Percentiles rank a stretch among this genome's conserved stretches.
Conservation (phyloP, 2,329 filamentous ascomycete genomes). For the Hymenoscyphus fraxineus region DNA sequence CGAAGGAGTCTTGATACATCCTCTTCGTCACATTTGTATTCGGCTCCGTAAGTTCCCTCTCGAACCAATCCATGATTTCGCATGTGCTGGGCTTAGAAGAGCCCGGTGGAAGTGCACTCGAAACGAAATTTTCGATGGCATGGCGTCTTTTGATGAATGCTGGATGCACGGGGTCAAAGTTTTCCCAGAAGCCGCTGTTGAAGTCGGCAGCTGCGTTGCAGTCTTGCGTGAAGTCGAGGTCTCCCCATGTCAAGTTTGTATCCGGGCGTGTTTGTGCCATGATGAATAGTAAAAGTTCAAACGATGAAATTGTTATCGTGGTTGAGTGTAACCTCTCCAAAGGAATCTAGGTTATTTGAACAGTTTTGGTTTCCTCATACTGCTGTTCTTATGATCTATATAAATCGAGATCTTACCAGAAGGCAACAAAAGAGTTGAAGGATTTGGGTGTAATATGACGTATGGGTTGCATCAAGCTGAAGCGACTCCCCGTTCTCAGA, state of each 20-base stretch:
- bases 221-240: background rate
- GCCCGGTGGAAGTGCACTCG: background rate
- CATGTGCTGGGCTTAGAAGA: background rate
- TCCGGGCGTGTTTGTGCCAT: background rate
- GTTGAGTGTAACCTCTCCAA: background rate
- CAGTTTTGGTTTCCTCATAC: background rate
- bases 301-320: background rate
- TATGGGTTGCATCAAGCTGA: background rate
- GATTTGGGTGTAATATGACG: background rate
- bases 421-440: background rate
- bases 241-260: background rate
- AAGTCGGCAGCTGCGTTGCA: background rate
- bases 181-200: background rate
- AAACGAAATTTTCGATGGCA: background rate
- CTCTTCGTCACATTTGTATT: background rate
- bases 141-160: background rate
- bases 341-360: background rate
- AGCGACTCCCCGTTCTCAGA: background rate
- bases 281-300: background rate
- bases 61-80: background rate
- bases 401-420: background rate
- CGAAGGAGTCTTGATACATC: background rate
- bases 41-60: background rate
- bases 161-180: too few species aligned
- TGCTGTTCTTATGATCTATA: background rate